A percentile compares a stretch with the other conserved stretches of the same genome.
phyloP scores from a whole-genome alignment of 2,329 filamentous ascomycete genomes.

The Cladobotryum protrusum region DNA sequence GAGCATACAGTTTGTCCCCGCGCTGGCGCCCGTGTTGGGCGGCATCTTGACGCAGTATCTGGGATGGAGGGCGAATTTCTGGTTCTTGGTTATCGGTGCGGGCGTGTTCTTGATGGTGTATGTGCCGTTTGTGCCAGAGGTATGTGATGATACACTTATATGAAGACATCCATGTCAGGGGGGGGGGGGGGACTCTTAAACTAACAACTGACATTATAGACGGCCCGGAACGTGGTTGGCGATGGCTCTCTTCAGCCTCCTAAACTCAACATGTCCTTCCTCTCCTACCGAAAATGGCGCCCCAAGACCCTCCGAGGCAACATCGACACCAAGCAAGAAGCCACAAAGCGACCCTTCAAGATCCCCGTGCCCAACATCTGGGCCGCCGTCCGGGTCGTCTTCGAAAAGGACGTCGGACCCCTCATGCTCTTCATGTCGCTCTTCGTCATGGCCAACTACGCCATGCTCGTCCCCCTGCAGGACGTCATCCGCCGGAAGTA shows the following conservation, averaged over 20 bases:
- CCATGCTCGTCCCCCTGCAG: slow-evolving; percentile 27
- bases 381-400: slow-evolving; percentile 22
- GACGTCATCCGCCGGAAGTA: slow-evolving; percentile 24
- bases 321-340: too few species aligned
- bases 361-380: too few species aligned
- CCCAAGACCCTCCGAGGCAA: too few species aligned
- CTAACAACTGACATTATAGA: too few species aligned
- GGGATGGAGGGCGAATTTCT: slow-evolving; percentile 51
- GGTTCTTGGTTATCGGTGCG: slow-evolving; percentile 43
- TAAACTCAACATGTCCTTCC: too few species aligned
- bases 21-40: slow-evolving; percentile 44
- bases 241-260: too few species aligned
- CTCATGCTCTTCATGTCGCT: slow-evolving; percentile 30
- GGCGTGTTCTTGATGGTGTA: slow-evolving; percentile 34
- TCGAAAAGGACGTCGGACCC: slow-evolving; percentile 29
- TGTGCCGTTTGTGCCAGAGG: slow-evolving; percentile 31
- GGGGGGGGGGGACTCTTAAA: too few species aligned
- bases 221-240: too few species aligned
- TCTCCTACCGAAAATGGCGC: too few species aligned
- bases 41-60: slow-evolving; percentile 45
- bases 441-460: slow-evolving; percentile 29
- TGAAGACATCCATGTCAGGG: too few species aligned
- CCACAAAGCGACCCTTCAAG: too few species aligned
- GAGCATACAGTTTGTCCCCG: slow-evolving; percentile 36
- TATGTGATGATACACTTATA: slow-evolving; percentile 5